Conservation (phyloP, 2,329 filamentous ascomycete genomes). For the Aspergillus puulaauensis region DNA sequence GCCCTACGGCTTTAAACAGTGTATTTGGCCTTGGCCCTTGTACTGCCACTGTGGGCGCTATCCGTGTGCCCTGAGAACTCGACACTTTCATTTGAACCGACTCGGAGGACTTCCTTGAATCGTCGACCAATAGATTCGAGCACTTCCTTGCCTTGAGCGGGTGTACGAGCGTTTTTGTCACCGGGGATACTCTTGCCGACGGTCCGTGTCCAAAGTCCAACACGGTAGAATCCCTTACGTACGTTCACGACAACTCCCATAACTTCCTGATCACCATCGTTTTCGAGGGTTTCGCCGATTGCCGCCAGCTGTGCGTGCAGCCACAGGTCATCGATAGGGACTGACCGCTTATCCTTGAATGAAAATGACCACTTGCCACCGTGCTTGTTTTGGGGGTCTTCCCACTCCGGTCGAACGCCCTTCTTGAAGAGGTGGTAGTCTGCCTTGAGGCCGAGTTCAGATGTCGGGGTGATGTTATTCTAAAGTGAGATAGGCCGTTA, state of each 20-base stretch:
- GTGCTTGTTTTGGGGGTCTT: constrained; percentile 97
- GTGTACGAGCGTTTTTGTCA: constrained; percentile 70
- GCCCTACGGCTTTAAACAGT: constrained; percentile 59
- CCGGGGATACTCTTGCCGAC: constrained; percentile 80
- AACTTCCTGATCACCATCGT: constrained; percentile 88
- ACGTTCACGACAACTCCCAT: constrained; percentile 99
- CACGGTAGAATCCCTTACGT: constrained; percentile 95
- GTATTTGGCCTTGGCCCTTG: constrained; percentile 93
- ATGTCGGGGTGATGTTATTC: constrained; percentile 98
- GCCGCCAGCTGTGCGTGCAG: constrained; percentile 94
- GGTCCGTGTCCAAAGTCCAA: constrained; percentile 95
- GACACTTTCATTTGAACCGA: constrained; percentile 73
- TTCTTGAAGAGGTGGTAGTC: constrained; percentile 99
- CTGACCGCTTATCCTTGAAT: constrained; percentile 90
- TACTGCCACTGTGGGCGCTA: constrained; percentile 87
- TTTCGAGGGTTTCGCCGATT: constrained; percentile 96
- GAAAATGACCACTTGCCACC: constrained; percentile 98
- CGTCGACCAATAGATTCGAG: constrained; percentile 79
- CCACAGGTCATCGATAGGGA: constrained; percentile 95
- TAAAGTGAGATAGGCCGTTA: constrained; percentile 42
- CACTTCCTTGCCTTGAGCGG: constrained; percentile 81
- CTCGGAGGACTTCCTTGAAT: constrained; percentile 89
- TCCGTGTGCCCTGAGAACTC: constrained; percentile 98
- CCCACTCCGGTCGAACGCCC: constrained; percentile 96
- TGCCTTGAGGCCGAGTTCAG: constrained; percentile 93